Percentiles rank a stretch among this genome's conserved stretches.
Conservation (phyloP, 169 alveolate species). For the Miamiensis avidus region DNA sequence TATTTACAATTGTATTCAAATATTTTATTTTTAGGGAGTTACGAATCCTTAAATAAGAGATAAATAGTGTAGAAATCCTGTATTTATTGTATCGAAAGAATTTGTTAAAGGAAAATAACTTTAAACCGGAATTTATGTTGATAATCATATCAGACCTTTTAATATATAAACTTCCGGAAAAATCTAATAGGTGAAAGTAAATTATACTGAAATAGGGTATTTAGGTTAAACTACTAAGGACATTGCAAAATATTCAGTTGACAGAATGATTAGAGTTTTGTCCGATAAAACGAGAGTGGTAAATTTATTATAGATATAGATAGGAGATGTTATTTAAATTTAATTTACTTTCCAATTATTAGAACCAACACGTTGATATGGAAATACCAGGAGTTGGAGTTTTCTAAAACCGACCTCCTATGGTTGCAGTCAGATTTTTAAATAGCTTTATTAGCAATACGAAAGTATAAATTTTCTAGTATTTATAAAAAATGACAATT, state of each 20-base stretch:
- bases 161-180: constrained; percentile 63
- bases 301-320: neutral
- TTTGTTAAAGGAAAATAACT: constrained; percentile 55
- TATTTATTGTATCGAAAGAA: constrained; percentile 61
- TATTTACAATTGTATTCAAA: neutral
- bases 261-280: constrained; percentile 35
- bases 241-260: constrained; percentile 39
- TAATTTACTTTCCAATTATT: neutral
- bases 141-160: constrained; percentile 55
- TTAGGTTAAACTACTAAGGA: constrained; percentile 53
- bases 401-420: constrained; percentile 25
- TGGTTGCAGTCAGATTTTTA: constrained; percentile 41
- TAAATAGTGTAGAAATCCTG: constrained; percentile 56
- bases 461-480: too few relatives aligned
- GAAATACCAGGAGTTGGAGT: constrained; percentile 46
- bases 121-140: constrained; percentile 56
- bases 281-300: constrained; percentile 39
- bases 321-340: neutral
- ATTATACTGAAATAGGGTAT: constrained; percentile 63
- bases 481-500: too few relatives aligned
- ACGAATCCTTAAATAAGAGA: constrained; percentile 73
- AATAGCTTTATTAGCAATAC: constrained; percentile 20
- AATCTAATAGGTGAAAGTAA: constrained; percentile 58
- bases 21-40: constrained; percentile 44
- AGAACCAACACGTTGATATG: constrained; percentile 33